Percentiles rank a stretch among this genome's conserved stretches.
These are phyloP conservation scores for Acer yangbiense DNA, from an alignment of 345 rosid species.

Conservation along the genomic window DNA sequence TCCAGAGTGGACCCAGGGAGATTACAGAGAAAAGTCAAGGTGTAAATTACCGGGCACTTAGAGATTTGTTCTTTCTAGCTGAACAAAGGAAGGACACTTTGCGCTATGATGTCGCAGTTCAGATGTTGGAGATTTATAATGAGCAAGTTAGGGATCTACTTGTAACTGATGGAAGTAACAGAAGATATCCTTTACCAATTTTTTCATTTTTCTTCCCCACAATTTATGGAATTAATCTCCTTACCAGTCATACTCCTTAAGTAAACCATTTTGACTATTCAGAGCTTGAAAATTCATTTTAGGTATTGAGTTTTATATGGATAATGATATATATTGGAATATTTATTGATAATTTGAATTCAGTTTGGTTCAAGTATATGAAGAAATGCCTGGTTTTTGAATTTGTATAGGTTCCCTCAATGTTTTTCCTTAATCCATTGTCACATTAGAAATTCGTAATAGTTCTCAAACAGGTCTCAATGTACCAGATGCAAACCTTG, in stretches of 20 bases:
- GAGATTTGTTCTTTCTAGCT: conserved; percentile 84
- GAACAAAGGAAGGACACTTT: conserved; percentile 83
- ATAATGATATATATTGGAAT: background rate
- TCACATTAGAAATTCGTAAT: conserved; percentile 89
- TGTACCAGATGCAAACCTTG: conserved; percentile 90
- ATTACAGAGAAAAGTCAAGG: conserved; percentile 81
- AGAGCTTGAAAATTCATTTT: background rate
- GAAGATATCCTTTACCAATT: conserved; percentile 80
- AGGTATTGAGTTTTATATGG: background rate
- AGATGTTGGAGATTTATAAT: conserved; percentile 96
- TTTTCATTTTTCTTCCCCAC: conserved; percentile 3
- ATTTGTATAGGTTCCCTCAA: background rate
- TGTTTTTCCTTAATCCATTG: conserved; percentile 48
- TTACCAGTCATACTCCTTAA: background rate
- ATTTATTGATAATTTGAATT: background rate
- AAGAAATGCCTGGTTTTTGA: conserved; percentile 3
- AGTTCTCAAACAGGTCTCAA: conserved; percentile 91
- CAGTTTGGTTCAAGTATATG: background rate
- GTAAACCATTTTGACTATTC: background rate
- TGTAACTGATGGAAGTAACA: conserved; percentile 82
- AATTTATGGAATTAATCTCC: background rate
- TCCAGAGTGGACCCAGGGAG: conserved; percentile 86
- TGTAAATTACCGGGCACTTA: conserved; percentile 90
- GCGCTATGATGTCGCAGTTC: conserved; percentile 81
- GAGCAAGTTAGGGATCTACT: conserved; percentile 98